Evolutionary conservation across 1,284 basidiomycete genomes (phyloP).

Genomic region (Pseudomicrostroma phylloplanum): DNA sequence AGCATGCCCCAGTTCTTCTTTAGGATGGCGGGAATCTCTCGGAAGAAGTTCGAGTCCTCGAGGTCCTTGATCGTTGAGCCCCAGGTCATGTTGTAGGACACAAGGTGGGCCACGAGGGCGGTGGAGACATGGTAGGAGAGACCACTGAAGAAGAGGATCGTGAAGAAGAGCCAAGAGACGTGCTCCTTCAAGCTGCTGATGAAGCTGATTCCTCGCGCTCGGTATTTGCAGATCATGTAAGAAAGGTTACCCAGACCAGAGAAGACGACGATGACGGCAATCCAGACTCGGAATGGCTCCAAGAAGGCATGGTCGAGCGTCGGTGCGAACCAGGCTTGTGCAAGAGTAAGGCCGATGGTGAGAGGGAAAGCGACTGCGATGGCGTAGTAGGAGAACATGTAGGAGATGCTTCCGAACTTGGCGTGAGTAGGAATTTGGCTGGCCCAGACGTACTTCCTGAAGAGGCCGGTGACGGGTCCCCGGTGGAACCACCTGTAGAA

Average conservation of each 20-base stretch:
- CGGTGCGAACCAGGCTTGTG: slow-evolving; percentile 63
- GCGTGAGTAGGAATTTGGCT: slow-evolving; percentile 57
- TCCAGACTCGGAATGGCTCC: slow-evolving; percentile 62
- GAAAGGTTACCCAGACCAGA: slow-evolving; percentile 66
- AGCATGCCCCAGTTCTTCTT: slow-evolving; percentile 53
- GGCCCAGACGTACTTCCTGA: background rate
- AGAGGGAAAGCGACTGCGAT: slow-evolving; percentile 64
- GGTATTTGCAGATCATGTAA: slow-evolving; percentile 68
- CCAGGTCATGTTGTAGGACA: slow-evolving; percentile 79
- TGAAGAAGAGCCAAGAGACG: slow-evolving; percentile 67
- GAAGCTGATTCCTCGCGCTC: slow-evolving; percentile 62
- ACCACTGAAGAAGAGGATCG: slow-evolving; percentile 22
- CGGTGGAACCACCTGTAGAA: slow-evolving; percentile 64
- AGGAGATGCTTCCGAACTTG: slow-evolving; percentile 63
- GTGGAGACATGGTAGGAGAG: slow-evolving; percentile 56
- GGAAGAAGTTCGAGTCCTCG: slow-evolving; percentile 65
- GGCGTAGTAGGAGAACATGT: slow-evolving; percentile 74
- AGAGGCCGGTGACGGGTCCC: slow-evolving; percentile 66
- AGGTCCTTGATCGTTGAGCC: slow-evolving; percentile 43
- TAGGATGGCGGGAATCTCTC: slow-evolving; percentile 70
- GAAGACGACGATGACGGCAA: slow-evolving; percentile 71
- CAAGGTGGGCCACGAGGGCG: slow-evolving; percentile 70
- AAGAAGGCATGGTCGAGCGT: slow-evolving; percentile 62
- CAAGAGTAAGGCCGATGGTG: slow-evolving; percentile 64
- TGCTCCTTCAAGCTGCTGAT: slow-evolving; percentile 61